A percentile compares a stretch with the other conserved stretches of the same genome.
Evolutionary conservation across 163 green algal genomes (phyloP).

Genomic region (Scenedesmus sp.): DNA sequence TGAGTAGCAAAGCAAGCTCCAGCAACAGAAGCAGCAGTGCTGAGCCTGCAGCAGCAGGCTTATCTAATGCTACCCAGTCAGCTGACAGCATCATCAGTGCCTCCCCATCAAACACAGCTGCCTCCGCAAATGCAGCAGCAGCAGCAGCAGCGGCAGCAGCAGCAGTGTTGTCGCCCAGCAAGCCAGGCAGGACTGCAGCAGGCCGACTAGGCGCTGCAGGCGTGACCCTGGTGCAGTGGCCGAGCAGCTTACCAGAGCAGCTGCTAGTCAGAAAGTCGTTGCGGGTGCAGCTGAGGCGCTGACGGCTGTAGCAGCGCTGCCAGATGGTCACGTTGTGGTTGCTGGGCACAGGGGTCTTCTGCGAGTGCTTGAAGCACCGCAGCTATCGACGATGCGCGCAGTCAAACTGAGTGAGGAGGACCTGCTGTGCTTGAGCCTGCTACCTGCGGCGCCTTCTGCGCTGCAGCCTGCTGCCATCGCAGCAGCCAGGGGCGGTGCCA

Average conservation of each 20-base stretch:
- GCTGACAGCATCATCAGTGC: not conserved
- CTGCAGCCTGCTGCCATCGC: not conserved
- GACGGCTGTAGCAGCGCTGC: constrained; percentile 41
- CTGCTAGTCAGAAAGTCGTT: constrained; percentile 17
- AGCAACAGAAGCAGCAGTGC: constrained; percentile 5
- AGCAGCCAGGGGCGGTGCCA: constrained; percentile 26
- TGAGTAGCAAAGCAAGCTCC: not conserved
- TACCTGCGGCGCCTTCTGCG: constrained; percentile 47
- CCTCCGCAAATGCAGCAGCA: constrained; percentile 31
- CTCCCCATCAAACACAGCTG: not conserved
- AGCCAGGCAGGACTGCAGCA: not conserved
- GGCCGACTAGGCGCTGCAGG: not conserved
- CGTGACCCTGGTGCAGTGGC: constrained; percentile 10
- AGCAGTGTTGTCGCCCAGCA: not conserved
- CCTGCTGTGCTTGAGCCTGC: constrained; percentile 74
- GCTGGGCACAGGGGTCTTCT: constrained; percentile 65
- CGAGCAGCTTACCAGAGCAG: constrained; percentile 19
- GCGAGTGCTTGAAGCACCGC: constrained; percentile 65
- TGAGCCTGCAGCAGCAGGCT: not conserved
- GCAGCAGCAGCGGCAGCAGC: constrained; percentile 42
- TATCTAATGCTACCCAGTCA: not conserved
- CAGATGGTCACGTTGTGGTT: constrained; percentile 60
- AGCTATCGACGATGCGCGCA: constrained; percentile 37
- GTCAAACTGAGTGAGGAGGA: constrained; percentile 68
- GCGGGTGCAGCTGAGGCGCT: constrained; percentile 48